Evolutionary conservation across 2,329 filamentous ascomycete species (phyloP).

Genomic region (Fusarium hostae): DNA sequence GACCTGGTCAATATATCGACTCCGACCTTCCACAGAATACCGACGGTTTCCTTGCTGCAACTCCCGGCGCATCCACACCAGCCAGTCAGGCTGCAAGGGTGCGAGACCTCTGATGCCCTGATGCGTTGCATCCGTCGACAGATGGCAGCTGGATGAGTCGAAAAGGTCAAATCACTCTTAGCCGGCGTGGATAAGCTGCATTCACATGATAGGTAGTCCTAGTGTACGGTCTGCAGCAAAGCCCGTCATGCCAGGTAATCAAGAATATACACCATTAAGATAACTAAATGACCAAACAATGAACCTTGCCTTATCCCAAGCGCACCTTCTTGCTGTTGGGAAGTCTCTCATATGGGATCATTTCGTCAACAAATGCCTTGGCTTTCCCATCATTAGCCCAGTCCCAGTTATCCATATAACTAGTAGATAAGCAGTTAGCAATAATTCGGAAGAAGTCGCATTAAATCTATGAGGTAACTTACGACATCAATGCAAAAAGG

Average conservation of each 20-base stretch:
- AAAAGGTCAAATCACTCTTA: fast-evolving
- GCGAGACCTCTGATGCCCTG: neutral
- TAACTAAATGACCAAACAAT: fast-evolving
- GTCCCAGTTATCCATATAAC: slow-evolving; percentile 6
- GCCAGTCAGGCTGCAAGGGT: fast-evolving
- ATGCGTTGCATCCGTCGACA: too few species aligned
- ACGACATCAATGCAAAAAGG: neutral
- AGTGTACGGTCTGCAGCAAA: neutral
- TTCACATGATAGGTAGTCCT: fast-evolving
- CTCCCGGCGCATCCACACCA: fast-evolving
- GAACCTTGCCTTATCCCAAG: neutral
- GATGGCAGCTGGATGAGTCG: fast-evolving
- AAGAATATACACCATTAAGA: neutral
- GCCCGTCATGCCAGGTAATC: neutral
- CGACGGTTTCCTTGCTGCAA: neutral
- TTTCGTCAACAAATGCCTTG: neutral
- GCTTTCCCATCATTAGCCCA: slow-evolving; percentile 4
- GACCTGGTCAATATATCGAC: fast-evolving
- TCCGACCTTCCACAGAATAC: neutral
- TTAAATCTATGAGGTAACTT: too few species aligned
- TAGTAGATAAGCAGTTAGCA: too few species aligned
- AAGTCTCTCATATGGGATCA: neutral
- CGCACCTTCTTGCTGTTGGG: neutral
- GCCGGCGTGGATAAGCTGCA: fast-evolving
- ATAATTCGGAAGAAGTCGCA: too few species aligned